Percentiles rank a stretch among this genome's conserved stretches.
Conservation (phyloP, 192 early-diverging fungal genomes). For the Podila clonocystis region DNA sequence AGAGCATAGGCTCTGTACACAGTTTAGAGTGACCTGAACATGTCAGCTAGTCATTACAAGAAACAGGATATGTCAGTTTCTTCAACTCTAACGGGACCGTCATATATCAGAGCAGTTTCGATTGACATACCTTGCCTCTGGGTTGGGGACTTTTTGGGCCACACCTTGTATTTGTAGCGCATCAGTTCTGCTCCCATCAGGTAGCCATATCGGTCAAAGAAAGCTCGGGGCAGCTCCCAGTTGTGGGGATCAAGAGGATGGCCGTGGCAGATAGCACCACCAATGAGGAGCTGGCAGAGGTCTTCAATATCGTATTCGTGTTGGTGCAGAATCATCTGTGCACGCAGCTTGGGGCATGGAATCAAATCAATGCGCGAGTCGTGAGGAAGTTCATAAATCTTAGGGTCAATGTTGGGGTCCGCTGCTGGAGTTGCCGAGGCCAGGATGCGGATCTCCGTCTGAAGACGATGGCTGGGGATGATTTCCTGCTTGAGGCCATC, state of each 20-base stretch:
- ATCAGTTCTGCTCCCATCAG: conserved; percentile 48
- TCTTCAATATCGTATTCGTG: conserved; percentile 51
- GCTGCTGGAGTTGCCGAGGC: conserved; percentile 46
- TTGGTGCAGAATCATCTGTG: conserved; percentile 53
- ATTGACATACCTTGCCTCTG: conserved; percentile 24
- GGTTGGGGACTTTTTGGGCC: conserved; percentile 39
- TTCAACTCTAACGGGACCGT: neutral
- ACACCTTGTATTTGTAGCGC: conserved; percentile 52
- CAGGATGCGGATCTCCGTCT: conserved; percentile 34
- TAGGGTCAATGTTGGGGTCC: conserved; percentile 45
- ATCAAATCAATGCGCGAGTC: conserved; percentile 55
- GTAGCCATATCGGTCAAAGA: conserved; percentile 54
- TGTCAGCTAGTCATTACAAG: conserved; percentile 3
- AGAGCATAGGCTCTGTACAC: too few relatives aligned
- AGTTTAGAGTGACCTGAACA: conserved; percentile 25
- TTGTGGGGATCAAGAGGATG: conserved; percentile 51
- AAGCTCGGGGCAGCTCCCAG: conserved; percentile 53
- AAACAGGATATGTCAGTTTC: neutral
- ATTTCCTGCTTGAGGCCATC: conserved; percentile 21
- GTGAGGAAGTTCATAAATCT: conserved; percentile 42
- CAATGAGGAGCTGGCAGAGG: conserved; percentile 49
- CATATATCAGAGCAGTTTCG: neutral
- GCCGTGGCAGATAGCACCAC: conserved; percentile 54
- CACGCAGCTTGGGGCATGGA: conserved; percentile 52
- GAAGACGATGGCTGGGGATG: conserved; percentile 37